These are phyloP conservation scores for Falciphora oryzae DNA, from an alignment of 2,329 filamentous ascomycete genomes.

Conservation along the genomic window DNA sequence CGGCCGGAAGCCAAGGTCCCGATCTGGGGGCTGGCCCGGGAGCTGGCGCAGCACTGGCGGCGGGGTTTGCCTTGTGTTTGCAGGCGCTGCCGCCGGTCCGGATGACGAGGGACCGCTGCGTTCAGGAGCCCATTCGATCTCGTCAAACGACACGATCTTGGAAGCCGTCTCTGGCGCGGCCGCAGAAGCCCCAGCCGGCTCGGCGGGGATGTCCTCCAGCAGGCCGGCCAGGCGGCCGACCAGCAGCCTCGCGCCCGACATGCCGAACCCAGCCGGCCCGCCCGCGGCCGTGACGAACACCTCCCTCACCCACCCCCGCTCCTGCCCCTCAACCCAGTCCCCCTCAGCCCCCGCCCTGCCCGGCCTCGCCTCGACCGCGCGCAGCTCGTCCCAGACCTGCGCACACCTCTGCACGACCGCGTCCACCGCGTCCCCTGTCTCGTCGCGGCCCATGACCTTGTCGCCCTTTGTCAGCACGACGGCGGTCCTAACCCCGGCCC, in stretches of 20 bases:
- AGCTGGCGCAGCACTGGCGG: too few species aligned
- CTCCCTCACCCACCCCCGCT: conserved; percentile 25
- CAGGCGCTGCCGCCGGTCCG: too few species aligned
- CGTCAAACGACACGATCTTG: conserved; percentile 28
- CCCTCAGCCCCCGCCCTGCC: conserved; percentile 20
- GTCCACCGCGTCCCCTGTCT: conserved; percentile 9
- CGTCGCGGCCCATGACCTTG: conserved; percentile 29
- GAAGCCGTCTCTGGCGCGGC: conserved; percentile 5
- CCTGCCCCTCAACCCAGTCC: conserved; percentile 19
- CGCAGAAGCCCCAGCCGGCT: conserved; percentile 4
- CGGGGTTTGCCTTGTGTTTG: too few species aligned
- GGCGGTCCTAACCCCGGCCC: conserved; percentile 37
- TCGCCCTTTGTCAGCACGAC: conserved; percentile 54
- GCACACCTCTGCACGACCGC: conserved; percentile 20
- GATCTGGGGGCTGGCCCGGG: too few species aligned
- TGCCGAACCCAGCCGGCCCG: conserved; percentile 20
- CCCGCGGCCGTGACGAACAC: conserved; percentile 27
- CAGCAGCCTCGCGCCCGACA: conserved; percentile 27
- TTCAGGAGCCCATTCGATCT: conserved; percentile 21
- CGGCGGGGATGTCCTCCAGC: conserved; percentile 14
- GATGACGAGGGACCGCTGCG: too few species aligned
- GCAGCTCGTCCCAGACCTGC: conserved; percentile 25
- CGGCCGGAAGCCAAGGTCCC: too few species aligned
- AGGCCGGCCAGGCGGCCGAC: conserved; percentile 29
- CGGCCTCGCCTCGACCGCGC: conserved; percentile 9